Conservation (phyloP, 2,329 filamentous ascomycete genomes). For the Chaetomium globosum region DNA sequence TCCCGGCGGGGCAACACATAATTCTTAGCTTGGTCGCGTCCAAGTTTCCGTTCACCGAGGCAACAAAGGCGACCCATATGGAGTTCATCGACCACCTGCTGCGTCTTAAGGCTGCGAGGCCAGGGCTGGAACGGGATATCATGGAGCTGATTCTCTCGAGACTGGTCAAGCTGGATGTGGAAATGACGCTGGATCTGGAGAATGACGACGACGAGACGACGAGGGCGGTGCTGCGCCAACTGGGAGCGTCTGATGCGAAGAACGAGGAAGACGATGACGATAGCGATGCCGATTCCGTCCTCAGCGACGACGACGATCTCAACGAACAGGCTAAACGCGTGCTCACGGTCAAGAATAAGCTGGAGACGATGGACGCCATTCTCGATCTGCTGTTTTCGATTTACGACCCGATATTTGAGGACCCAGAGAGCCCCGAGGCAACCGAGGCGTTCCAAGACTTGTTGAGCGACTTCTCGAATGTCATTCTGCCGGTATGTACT, state of each 20-base stretch:
- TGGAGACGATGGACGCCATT: slow-evolving; percentile 88
- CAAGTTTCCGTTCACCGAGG: slow-evolving; percentile 76
- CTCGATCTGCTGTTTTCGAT: slow-evolving; percentile 85
- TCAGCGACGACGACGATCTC: slow-evolving; percentile 69
- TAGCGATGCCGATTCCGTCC: slow-evolving; percentile 71
- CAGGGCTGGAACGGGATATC: slow-evolving; percentile 76
- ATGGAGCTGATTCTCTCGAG: slow-evolving; percentile 81
- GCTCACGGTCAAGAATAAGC: slow-evolving; percentile 74
- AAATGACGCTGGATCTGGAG: slow-evolving; percentile 91
- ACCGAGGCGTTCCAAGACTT: slow-evolving; percentile 76
- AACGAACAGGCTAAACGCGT: slow-evolving; percentile 66
- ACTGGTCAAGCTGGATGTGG: slow-evolving; percentile 90
- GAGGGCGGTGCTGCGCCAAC: slow-evolving; percentile 66
- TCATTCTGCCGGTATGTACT: slow-evolving; percentile 71
- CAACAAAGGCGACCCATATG: slow-evolving; percentile 76
- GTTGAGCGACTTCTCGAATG: slow-evolving; percentile 80
- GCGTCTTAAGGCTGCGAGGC: slow-evolving; percentile 73
- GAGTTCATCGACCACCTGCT: slow-evolving; percentile 88
- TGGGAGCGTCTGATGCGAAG: slow-evolving; percentile 46
- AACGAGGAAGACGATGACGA: slow-evolving; percentile 59
- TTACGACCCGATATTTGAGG: slow-evolving; percentile 72
- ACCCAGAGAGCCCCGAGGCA: slow-evolving; percentile 68
- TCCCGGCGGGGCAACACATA: slow-evolving; percentile 74
- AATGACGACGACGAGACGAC: slow-evolving; percentile 88
- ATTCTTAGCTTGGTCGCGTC: slow-evolving; percentile 67